These are phyloP conservation scores for Exophiala bonariae DNA, from an alignment of 2,329 filamentous ascomycete species.

Conservation along the genomic window DNA sequence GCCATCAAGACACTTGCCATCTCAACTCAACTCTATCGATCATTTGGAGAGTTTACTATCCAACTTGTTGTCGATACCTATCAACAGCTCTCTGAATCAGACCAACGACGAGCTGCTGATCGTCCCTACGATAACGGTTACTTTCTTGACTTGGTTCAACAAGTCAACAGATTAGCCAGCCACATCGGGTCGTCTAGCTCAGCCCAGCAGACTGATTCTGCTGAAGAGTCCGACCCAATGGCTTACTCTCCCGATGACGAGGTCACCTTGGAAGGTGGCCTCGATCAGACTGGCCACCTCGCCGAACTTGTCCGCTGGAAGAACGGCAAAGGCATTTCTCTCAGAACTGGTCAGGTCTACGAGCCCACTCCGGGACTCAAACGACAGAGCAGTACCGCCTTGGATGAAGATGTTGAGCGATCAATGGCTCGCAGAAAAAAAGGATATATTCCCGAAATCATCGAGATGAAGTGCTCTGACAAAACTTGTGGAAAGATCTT, in stretches of 20 bases:
- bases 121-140: conserved; percentile 94
- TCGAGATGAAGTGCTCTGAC: conserved; percentile 76
- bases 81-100: conserved; percentile 79
- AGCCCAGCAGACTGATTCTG: conserved; percentile 50
- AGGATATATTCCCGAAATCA: conserved; percentile 81
- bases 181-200: conserved; percentile 76
- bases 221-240: conserved; percentile 50
- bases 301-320: conserved; percentile 81
- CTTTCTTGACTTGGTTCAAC: conserved; percentile 92
- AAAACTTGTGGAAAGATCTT: conserved; percentile 84
- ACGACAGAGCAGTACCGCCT: conserved; percentile 58
- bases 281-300: conserved; percentile 77
- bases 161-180: conserved; percentile 85
- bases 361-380: conserved; percentile 52
- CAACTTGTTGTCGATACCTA: conserved; percentile 87
- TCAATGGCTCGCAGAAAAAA: conserved; percentile 97
- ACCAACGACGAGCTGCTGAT: conserved; percentile 81
- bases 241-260: conserved; percentile 63
- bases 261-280: conserved; percentile 77
- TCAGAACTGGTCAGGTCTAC: conserved; percentile 68
- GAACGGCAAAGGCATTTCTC: conserved; percentile 76
- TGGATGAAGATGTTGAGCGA: conserved; percentile 78
- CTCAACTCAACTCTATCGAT: conserved; percentile 74
- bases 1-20: conserved; percentile 70
- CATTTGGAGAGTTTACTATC: conserved; percentile 88